These are phyloP conservation scores for Candida anutae DNA, from an alignment of 1,139 yeast species.

Conservation along the genomic window DNA sequence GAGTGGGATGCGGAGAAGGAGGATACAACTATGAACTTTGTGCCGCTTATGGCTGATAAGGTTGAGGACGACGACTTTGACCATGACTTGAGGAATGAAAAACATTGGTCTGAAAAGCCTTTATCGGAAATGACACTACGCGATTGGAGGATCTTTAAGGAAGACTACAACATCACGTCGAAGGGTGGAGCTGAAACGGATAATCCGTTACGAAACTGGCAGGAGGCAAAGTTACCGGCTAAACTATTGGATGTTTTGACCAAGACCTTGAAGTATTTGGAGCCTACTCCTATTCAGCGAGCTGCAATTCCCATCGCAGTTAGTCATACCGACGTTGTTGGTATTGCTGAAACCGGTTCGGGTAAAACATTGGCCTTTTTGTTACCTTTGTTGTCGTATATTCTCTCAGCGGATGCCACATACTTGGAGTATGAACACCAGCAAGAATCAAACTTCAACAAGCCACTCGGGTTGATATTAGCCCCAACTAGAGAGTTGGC, in stretches of 20 bases:
- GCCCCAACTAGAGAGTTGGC: conserved; percentile 96
- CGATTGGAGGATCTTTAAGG: conserved; percentile 86
- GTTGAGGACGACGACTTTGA: conserved; percentile 5
- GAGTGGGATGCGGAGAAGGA: conserved; percentile 59
- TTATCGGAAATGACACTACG: conserved; percentile 61
- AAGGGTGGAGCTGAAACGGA: conserved; percentile 42
- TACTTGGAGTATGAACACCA: conserved; percentile 27
- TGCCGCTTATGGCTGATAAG: conserved; percentile 32
- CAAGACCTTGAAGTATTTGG: conserved; percentile 35
- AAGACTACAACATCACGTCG: conserved; percentile 62
- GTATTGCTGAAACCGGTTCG: conserved; percentile 95
- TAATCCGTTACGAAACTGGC: conserved; percentile 70
- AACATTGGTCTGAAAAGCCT: conserved; percentile 69
- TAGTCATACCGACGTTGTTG: conserved; percentile 58
- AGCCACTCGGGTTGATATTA: conserved; percentile 54
- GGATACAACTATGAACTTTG: conserved; percentile 47
- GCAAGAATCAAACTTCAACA: conserved; percentile 22
- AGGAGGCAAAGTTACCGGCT: conserved; percentile 46
- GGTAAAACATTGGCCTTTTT: conserved; percentile 91
- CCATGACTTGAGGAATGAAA: conserved; percentile 13
- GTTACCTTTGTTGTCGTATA: conserved; percentile 60
- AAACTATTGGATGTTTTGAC: conserved; percentile 31
- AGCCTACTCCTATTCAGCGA: conserved; percentile 87
- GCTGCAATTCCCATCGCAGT: conserved; percentile 78
- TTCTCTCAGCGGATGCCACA: conserved; percentile 32